Evolutionary conservation across 176 grass and related monocot species (phyloP).

Genomic region (Avena sativa): DNA sequence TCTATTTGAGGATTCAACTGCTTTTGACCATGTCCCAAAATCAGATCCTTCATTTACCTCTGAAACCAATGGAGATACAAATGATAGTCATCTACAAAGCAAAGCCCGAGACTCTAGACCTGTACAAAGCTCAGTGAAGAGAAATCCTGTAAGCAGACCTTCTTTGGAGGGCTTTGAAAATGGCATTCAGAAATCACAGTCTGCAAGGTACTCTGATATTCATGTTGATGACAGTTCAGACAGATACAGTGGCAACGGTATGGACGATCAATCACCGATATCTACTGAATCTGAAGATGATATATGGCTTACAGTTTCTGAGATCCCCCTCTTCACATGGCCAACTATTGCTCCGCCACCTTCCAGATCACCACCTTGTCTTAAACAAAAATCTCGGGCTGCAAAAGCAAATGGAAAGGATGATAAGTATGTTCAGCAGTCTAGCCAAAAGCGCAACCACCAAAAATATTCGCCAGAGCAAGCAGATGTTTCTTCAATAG

Average conservation of each 20-base stretch:
- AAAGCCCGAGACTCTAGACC: constrained; percentile 51
- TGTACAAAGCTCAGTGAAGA: constrained; percentile 52
- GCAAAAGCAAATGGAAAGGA: constrained; percentile 50
- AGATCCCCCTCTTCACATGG: constrained; percentile 89
- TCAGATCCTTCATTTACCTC: constrained; percentile 55
- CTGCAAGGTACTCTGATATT: constrained; percentile 61
- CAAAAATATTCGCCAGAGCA: constrained; percentile 57
- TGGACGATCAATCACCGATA: constrained; percentile 63
- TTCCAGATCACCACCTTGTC: constrained; percentile 74
- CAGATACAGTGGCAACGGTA: constrained; percentile 36
- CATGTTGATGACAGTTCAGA: constrained; percentile 51
- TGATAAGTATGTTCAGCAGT: constrained; percentile 36
- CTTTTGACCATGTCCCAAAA: constrained; percentile 58
- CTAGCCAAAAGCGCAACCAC: constrained; percentile 60
- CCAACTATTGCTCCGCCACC: constrained; percentile 88
- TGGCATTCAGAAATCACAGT: constrained; percentile 47
- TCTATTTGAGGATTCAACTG: constrained; percentile 55
- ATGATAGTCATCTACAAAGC: constrained; percentile 46
- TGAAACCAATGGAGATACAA: constrained; percentile 59
- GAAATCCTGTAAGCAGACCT: constrained; percentile 50
- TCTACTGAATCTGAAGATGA: constrained; percentile 76
- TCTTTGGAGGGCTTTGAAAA: constrained; percentile 62
- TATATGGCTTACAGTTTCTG: constrained; percentile 95
- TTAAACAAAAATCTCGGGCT: constrained; percentile 51
- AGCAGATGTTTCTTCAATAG: constrained; percentile 60